These are phyloP conservation scores for Chlamydomonas urium DNA, from an alignment of 139 green algal species.

Conservation along the genomic window DNA sequence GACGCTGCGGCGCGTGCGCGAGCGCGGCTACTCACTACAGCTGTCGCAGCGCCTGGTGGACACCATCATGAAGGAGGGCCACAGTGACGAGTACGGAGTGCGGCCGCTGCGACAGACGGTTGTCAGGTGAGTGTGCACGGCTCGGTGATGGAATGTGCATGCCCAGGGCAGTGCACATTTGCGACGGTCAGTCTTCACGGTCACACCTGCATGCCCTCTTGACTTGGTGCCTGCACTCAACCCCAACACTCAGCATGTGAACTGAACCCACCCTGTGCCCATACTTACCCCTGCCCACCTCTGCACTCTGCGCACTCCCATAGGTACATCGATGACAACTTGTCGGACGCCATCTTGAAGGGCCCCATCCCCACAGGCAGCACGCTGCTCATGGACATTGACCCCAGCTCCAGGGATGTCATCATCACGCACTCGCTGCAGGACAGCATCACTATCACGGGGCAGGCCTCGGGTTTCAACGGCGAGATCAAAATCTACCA, in stretches of 20 bases:
- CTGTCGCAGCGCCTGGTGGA: slow-evolving; percentile 8
- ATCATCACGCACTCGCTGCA: not conserved
- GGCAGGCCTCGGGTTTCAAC: not conserved
- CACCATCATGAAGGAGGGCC: slow-evolving; percentile 26
- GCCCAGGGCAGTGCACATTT: too few relatives aligned
- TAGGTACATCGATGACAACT: slow-evolving; percentile 42
- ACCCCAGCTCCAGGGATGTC: slow-evolving; percentile 15
- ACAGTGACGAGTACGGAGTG: slow-evolving; percentile 63
- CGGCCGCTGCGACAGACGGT: slow-evolving; percentile 71
- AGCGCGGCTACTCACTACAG: slow-evolving; percentile 34
- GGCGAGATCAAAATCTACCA: too few relatives aligned
- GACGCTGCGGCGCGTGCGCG: slow-evolving; percentile 39
- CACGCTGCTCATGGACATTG: slow-evolving; percentile 17
- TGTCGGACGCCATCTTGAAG: slow-evolving; percentile 60
- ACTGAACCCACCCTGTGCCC: too few relatives aligned
- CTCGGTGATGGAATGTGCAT: too few relatives aligned
- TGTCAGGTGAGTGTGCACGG: slow-evolving; percentile 25
- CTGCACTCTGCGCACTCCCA: not conserved
- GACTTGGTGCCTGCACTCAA: too few relatives aligned
- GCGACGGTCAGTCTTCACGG: too few relatives aligned
- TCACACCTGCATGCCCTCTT: too few relatives aligned
- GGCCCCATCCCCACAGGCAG: slow-evolving; percentile 33
- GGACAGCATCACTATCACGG: not conserved
- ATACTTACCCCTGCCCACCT: too few relatives aligned
- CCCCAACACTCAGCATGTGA: too few relatives aligned